These are phyloP conservation scores for Marvania coccoides DNA, from an alignment of 139 green algal genomes.

Conservation along the genomic window DNA sequence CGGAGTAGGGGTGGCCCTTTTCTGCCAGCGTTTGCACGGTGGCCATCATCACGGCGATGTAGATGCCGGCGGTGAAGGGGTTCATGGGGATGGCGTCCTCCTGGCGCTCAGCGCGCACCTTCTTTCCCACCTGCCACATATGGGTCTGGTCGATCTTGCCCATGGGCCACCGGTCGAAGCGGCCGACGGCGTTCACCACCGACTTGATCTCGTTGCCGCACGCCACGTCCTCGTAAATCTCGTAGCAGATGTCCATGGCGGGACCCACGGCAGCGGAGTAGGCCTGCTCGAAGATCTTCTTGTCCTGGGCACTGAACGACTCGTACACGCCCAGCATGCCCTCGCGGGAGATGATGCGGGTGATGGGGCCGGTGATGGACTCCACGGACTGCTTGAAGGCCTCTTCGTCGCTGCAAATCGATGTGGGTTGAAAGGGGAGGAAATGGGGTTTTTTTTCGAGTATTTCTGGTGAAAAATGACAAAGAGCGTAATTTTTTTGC, in stretches of 20 bases:
- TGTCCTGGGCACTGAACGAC: constrained; percentile 59
- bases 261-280: constrained; percentile 85
- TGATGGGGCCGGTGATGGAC: constrained; percentile 96
- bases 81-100: constrained; percentile 91
- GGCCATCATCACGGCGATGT: constrained; percentile 98
- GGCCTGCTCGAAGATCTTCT: constrained; percentile 81
- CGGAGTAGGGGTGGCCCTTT: constrained; percentile 94
- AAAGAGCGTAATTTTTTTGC: background rate
- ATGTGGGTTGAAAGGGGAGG: background rate
- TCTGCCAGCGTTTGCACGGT: constrained; percentile 80
- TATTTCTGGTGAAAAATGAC: background rate
- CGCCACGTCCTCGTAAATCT: constrained; percentile 99
- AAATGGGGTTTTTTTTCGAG: background rate
- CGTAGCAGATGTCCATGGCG: constrained; percentile 94
- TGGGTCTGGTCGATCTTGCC: constrained; percentile 96
- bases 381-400: constrained; percentile 95
- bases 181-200: constrained; percentile 82
- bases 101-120: constrained; percentile 75
- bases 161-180: constrained; percentile 97
- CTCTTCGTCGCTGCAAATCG: constrained; percentile 67
- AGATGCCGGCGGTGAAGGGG: constrained; percentile 98
- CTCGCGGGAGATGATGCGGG: constrained; percentile 85
- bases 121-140: constrained; percentile 91
- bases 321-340: constrained; percentile 98
- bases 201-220: constrained; percentile 97